phyloP scores from a whole-genome alignment of 257 asterid genomes.

The Salvia splendens region DNA sequence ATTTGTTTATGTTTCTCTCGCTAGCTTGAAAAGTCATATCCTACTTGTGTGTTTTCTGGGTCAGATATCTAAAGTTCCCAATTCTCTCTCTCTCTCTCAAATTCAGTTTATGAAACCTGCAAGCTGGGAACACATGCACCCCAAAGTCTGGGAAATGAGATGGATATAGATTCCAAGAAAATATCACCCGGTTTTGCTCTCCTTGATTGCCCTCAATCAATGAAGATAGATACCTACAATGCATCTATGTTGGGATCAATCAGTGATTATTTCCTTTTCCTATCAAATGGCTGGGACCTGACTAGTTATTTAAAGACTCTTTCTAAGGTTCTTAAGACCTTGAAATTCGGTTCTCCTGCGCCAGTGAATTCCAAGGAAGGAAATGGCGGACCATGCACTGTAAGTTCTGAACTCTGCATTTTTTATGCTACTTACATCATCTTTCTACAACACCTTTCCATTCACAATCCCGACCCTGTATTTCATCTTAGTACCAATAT shows the following conservation, averaged over 20 bases:
- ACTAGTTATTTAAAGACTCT: slow-evolving; percentile 90
- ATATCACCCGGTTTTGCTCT: slow-evolving; percentile 78
- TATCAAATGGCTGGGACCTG: slow-evolving; percentile 98
- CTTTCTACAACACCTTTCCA: not conserved
- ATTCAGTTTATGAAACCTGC: slow-evolving; percentile 90
- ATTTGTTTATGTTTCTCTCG: slow-evolving; percentile 13
- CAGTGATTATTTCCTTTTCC: slow-evolving; percentile 95
- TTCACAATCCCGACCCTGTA: slow-evolving; percentile 10
- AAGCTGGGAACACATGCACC: slow-evolving; percentile 93
- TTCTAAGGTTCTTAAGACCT: slow-evolving; percentile 81
- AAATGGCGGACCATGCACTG: slow-evolving; percentile 85
- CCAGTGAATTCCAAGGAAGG: slow-evolving; percentile 77
- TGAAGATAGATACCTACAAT: slow-evolving; percentile 93
- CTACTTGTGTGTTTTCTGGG: slow-evolving; percentile 22
- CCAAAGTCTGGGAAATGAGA: slow-evolving; percentile 80
- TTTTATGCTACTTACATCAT: slow-evolving; percentile 1
- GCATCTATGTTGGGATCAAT: slow-evolving; percentile 96
- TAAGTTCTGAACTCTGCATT: slow-evolving; percentile 44
- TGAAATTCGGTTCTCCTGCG: slow-evolving; percentile 71
- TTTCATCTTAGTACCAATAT: slow-evolving; percentile 12
- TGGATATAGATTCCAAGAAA: slow-evolving; percentile 88
- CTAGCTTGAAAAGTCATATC: slow-evolving; percentile 11
- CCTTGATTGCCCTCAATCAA: slow-evolving; percentile 96
- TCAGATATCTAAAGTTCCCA: slow-evolving; percentile 8
- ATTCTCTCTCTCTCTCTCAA: not conserved